Conservation (phyloP, 2,329 filamentous ascomycete species). For the Cadophora luteo-olivacea region DNA sequence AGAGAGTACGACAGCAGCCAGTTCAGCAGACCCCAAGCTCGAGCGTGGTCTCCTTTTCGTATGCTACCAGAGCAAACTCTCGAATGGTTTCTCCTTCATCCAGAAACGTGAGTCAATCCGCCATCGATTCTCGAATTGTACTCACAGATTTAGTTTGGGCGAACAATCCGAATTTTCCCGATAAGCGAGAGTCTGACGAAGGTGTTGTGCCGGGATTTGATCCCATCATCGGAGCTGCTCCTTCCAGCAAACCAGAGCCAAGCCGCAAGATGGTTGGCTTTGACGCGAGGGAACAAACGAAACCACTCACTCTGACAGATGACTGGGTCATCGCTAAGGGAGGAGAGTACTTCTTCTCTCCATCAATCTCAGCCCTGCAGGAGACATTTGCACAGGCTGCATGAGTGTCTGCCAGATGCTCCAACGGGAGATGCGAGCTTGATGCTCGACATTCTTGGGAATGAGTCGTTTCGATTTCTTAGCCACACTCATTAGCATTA, state of each 20-base stretch:
- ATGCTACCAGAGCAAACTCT: slow-evolving; percentile 53
- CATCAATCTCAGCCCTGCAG: slow-evolving; percentile 47
- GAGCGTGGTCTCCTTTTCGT: slow-evolving; percentile 54
- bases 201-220: slow-evolving; percentile 43
- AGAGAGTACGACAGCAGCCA: neutral
- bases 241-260: slow-evolving; percentile 30
- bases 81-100: slow-evolving; percentile 50
- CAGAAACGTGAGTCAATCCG: slow-evolving; percentile 43
- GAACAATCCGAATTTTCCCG: slow-evolving; percentile 40
- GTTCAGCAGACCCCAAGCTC: slow-evolving; percentile 25
- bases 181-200: too few species aligned
- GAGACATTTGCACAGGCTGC: slow-evolving; percentile 21
- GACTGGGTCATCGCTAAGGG: slow-evolving; percentile 51
- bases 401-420: neutral
- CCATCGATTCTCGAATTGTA: slow-evolving; percentile 15
- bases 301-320: slow-evolving; percentile 36
- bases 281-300: slow-evolving; percentile 31
- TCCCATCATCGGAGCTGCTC: slow-evolving; percentile 47
- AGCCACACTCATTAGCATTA: neutral
- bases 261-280: slow-evolving; percentile 35
- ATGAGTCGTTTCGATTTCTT: neutral
- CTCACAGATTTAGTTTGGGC: slow-evolving; percentile 26
- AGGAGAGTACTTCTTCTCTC: slow-evolving; percentile 55
- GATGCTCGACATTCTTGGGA: neutral
- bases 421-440: neutral